Evolutionary conservation across 805 yeast genomes (phyloP), one percentile per base, ranked within the genome.

Genomic region (Starmerella ratchasimensis): DNA sequence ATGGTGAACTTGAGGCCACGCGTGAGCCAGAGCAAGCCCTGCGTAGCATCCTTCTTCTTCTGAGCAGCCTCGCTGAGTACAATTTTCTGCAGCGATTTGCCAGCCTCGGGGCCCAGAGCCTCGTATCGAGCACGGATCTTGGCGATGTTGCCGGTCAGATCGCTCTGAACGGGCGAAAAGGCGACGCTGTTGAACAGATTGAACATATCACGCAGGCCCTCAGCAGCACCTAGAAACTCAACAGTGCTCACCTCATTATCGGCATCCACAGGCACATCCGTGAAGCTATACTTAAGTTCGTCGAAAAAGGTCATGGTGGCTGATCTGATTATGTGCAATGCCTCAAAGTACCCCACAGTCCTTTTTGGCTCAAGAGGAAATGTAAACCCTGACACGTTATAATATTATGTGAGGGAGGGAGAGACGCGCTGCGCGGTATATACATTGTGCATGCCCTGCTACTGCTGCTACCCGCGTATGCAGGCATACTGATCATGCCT

Each of bases 1-100:
- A 93, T 86, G n/a, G 95, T 83, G 66, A 83, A 84, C 56, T 80
- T 77, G 51, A 83, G 70, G 16, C 94, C 95, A 54, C 67, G 54
- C 20, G 76, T 68, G 49, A 83, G 69, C 95, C 95, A 83, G 51
- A 83, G 62, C 48, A 83, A 69, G 28, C 93, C 95, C 61, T 84
- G 94, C 10, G 94, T 83, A 28, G 94, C 93, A 43, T 76, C 74
- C 58, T 76, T 80, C 38, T 63, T 61, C 59, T 72, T 72, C 47
- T 72, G 72, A 27, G 66, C 68, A 30, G 72, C 75, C 64, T 83
- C 95, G 39, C 74, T 64, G 44, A 79, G 61, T 24, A 84, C 77
- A 56, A 83, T 65, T 44, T 71, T 83, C 62, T 84, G 93, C 50
- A 83, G 67, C 19, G 93, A 76, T n/a, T 63, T 55, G 21, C 80